These are phyloP conservation scores for Bruguiera gymnorhiza DNA, from an alignment of 345 rosid genomes.

Conservation along the genomic window DNA sequence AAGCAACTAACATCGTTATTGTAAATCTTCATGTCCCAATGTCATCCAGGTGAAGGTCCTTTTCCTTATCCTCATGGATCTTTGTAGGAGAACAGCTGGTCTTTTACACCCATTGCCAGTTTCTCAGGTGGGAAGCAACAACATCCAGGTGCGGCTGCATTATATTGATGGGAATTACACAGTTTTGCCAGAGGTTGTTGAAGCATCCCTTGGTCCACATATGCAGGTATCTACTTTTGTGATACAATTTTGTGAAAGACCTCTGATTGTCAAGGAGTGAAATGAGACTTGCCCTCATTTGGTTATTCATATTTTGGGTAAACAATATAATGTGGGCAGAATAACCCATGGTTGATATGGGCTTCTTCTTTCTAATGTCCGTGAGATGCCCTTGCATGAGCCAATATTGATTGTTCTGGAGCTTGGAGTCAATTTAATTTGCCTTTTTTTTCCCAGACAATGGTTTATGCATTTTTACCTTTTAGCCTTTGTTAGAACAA, in stretches of 20 bases:
- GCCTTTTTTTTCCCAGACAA: no score
- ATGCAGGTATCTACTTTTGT: constrained; percentile 68
- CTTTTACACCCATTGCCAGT: constrained; percentile 78
- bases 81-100: constrained; percentile 76
- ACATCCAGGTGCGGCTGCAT: constrained; percentile 94
- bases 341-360: no score
- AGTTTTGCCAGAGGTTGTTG: constrained; percentile 97
- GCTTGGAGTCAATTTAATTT: no score
- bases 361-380: no score
- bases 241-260: background rate
- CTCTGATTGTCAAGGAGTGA: background rate
- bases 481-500: no score
- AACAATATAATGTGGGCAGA: no score
- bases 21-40: constrained; percentile 1
- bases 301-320: background rate
- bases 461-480: no score
- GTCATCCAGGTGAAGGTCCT: constrained; percentile 84
- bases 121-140: constrained; percentile 89
- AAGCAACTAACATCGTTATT: background rate
- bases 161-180: constrained; percentile 96
- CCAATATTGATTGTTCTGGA: no score
- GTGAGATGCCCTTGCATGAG: no score
- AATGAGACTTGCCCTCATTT: background rate
- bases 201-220: constrained; percentile 98
- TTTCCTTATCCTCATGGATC: constrained; percentile 96